Conservation (phyloP, 371 early-diverging fungal genomes). For the Mucor lusitanicus region DNA sequence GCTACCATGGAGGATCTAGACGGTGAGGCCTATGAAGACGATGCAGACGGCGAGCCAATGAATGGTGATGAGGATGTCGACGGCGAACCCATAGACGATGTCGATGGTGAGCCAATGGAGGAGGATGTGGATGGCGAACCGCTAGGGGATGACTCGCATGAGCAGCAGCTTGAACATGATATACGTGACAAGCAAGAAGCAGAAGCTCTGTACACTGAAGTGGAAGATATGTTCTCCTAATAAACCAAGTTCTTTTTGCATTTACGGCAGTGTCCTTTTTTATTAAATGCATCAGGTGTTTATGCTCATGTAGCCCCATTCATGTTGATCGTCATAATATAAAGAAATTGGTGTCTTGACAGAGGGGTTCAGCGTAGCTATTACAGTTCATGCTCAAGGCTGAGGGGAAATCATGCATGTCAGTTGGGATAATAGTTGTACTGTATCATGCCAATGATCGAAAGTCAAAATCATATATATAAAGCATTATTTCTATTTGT, state of each 20-base stretch:
- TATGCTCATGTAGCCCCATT: no score
- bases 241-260: neutral
- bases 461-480: no score
- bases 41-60: conserved; percentile 21
- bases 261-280: neutral
- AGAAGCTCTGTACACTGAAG: neutral
- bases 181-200: neutral
- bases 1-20: conserved; percentile 16
- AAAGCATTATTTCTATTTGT: no score
- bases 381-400: no score
- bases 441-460: no score
- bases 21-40: conserved; percentile 28
- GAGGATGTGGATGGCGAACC: conserved; percentile 33
- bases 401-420: no score
- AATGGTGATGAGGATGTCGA: conserved; percentile 26
- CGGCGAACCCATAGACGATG: conserved; percentile 52
- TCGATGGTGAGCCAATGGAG: conserved; percentile 52
- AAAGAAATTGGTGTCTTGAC: no score
- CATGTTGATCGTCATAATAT: no score
- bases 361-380: no score
- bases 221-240: neutral
- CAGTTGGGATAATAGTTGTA: no score
- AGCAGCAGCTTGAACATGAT: neutral
- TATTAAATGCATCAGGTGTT: no score
- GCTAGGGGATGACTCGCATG: neutral